A percentile compares a stretch with the other conserved stretches of the same genome.
Evolutionary conservation across 148 eudicot species (phyloP).

Genomic region (Nyssa sinensis): DNA sequence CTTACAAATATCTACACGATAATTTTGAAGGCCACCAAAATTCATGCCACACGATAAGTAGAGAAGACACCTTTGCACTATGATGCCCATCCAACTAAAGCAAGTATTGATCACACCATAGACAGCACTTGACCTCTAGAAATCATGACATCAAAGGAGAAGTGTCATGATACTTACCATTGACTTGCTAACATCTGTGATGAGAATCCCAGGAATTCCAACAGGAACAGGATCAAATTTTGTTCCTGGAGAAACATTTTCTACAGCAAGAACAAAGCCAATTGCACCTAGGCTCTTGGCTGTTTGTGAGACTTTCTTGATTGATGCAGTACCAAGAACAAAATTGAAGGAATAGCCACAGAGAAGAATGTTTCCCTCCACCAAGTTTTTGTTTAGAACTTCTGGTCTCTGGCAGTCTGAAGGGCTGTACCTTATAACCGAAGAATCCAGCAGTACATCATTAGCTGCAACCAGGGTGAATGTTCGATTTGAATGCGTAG

Average conservation of each 20-base stretch:
- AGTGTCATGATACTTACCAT: conserved; percentile 45
- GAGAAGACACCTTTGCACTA: not conserved
- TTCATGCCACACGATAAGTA: not conserved
- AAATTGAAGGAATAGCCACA: conserved; percentile 98
- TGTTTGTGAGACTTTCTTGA: conserved; percentile 85
- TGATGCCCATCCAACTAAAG: too few species aligned
- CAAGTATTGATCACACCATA: not conserved
- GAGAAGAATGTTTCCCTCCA: conserved; percentile 85
- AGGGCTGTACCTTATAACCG: conserved; percentile 61
- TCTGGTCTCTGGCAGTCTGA: conserved; percentile 95
- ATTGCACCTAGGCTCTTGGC: conserved; percentile 86
- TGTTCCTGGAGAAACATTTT: conserved; percentile 88
- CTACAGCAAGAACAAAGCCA: conserved; percentile 98
- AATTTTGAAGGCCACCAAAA: not conserved
- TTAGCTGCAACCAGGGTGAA: conserved; percentile 88
- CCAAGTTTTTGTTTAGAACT: conserved; percentile 76
- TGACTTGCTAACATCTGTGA: conserved; percentile 75
- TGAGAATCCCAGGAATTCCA: conserved; percentile 82
- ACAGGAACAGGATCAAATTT: conserved; percentile 97
- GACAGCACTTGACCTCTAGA: not conserved
- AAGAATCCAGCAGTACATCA: conserved; percentile 78
- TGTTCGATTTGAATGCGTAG: conserved; percentile 63
- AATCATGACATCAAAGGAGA: not conserved
- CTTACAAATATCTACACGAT: too few species aligned
- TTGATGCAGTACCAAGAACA: conserved; percentile 81